Conservation (phyloP, 2,329 filamentous ascomycete species). For the Lecanicillium sp. region DNA sequence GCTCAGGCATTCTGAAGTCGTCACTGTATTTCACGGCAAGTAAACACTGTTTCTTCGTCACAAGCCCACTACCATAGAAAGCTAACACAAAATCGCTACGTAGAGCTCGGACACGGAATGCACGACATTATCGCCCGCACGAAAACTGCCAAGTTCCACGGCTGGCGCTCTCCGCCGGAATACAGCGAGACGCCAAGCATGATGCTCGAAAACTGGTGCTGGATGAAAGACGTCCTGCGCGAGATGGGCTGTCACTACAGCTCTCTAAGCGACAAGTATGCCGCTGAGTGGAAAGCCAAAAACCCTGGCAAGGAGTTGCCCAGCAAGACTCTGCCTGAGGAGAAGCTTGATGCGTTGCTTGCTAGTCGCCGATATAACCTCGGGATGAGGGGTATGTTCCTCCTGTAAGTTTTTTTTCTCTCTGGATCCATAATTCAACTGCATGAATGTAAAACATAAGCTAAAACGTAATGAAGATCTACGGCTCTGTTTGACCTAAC, state of each 20-base stretch:
- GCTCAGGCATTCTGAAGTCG: conserved; percentile 46
- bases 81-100: background rate
- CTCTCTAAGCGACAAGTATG: conserved; percentile 1
- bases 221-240: conserved; percentile 5
- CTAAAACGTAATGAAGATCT: background rate
- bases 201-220: conserved; percentile 12
- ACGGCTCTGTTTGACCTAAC: conserved; percentile 7
- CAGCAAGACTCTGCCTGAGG: conserved; percentile 1
- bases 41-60: background rate
- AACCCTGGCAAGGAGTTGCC: conserved; percentile 1
- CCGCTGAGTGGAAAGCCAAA: conserved; percentile 4
- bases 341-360: conserved; percentile 1
- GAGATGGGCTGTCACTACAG: conserved; percentile 7
- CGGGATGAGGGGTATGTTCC: background rate
- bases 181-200: conserved; percentile 10
- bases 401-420: conserved; percentile 2
- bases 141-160: conserved; percentile 4
- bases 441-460: background rate
- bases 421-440: background rate
- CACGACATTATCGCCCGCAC: conserved; percentile 10
- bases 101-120: conserved; percentile 13
- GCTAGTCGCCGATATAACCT: background rate
- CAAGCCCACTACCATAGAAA: too few species aligned
- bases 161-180: conserved; percentile 7
- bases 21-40: conserved; percentile 42